Evolutionary conservation across 495 filamentous ascomycete genomes (phyloP).

Genomic region (Neurospora sp.): DNA sequence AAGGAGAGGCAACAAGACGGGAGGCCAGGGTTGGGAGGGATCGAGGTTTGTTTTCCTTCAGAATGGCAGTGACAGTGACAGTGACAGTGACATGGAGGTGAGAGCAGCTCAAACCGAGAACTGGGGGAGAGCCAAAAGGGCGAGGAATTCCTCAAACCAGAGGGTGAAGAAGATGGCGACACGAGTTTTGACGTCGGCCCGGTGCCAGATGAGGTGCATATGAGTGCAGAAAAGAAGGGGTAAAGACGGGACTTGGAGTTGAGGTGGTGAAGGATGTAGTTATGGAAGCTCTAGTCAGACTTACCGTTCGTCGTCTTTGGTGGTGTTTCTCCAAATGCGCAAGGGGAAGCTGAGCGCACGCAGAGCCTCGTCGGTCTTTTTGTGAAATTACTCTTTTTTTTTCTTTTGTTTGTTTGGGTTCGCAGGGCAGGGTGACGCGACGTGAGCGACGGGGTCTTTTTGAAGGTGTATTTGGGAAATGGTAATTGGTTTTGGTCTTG

Average conservation of each 20-base stretch:
- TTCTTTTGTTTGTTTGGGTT: neutral
- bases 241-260: neutral
- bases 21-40: constrained; percentile 1
- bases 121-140: neutral
- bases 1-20: constrained; percentile 15
- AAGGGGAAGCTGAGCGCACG: neutral
- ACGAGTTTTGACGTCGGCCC: neutral
- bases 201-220: neutral
- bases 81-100: neutral
- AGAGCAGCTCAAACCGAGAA: neutral
- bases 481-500: neutral
- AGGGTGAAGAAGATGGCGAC: neutral
- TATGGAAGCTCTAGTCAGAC: neutral
- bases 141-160: neutral
- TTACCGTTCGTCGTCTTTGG: neutral
- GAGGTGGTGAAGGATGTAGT: neutral
- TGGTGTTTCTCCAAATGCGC: neutral
- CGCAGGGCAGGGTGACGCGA: neutral
- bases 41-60: constrained; percentile 21
- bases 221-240: neutral
- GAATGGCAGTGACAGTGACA: constrained; percentile 1
- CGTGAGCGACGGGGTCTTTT: constrained; percentile 5
- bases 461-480: neutral
- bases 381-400: neutral
- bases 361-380: neutral